Evolutionary conservation across 2,329 filamentous ascomycete genomes (phyloP).

Genomic region (Fusarium coffeatum): DNA sequence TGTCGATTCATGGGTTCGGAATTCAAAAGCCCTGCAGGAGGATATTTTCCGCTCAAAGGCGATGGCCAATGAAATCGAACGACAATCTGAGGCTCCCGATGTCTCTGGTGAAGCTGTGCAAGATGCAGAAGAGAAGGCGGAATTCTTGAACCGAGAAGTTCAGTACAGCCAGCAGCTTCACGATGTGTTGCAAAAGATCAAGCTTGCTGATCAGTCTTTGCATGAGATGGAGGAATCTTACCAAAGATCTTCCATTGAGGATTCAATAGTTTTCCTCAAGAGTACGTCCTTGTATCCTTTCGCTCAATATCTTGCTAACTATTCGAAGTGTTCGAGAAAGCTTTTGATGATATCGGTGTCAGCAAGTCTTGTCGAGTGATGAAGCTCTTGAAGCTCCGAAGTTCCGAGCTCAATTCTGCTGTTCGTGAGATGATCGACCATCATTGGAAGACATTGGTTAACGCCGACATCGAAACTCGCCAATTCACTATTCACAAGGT

Average conservation of each 20-base stretch:
- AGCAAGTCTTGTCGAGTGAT: conserved; percentile 72
- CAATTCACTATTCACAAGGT: conserved; percentile 67
- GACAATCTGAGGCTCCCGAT: conserved; percentile 75
- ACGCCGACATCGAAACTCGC: conserved; percentile 66
- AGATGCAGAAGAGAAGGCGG: conserved; percentile 65
- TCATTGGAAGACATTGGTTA: conserved; percentile 77
- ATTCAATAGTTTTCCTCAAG: conserved; percentile 68
- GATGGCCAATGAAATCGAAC: conserved; percentile 83
- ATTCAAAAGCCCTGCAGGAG: conserved; percentile 84
- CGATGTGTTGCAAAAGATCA: conserved; percentile 62
- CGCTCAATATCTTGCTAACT: conserved; percentile 23
- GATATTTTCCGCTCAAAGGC: conserved; percentile 85
- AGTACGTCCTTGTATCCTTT: conserved; percentile 52
- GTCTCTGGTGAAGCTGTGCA: conserved; percentile 64
- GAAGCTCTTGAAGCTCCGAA: conserved; percentile 72
- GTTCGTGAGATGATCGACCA: conserved; percentile 74
- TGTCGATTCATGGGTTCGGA: conserved; percentile 85
- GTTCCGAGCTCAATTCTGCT: conserved; percentile 72
- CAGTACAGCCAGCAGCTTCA: conserved; percentile 69
- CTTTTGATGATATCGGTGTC: conserved; percentile 69
- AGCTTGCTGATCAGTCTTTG: conserved; percentile 69
- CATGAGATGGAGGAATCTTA: conserved; percentile 69
- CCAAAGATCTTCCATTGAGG: conserved; percentile 65
- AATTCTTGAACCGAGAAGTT: conserved; percentile 68
- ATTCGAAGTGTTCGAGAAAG: conserved; percentile 63